Evolutionary conservation across 495 filamentous ascomycete species (phyloP), one percentile per base, ranked within the genome.

Genomic region (Clohesyomyces aquaticus): DNA sequence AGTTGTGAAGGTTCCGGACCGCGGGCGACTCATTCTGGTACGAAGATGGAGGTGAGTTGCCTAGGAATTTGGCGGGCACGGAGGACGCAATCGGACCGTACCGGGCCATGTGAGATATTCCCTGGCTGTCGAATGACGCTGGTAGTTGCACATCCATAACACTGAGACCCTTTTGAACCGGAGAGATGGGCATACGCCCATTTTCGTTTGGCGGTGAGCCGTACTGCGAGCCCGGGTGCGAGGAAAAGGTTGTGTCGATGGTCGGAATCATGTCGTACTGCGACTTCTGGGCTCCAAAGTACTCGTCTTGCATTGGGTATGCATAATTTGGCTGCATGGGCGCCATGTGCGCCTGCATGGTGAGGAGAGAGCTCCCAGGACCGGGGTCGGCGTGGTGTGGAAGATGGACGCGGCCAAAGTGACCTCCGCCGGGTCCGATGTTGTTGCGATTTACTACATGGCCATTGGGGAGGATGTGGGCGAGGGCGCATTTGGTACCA

Each of bases 61-160:
- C 94, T 59, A 96, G 76, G 70, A 98, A 97, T 65, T 92, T 91
- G 14, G 91, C 89, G 0, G 94, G 94, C 32, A 98, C 87, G 0
- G 94, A 98, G 8, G 93, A 88, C 12, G 93, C 93, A 67, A 95
- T 91, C 0, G 94, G 91, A 0, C 91, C 95, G 71, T 91, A 90
- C 52, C 92, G 84, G 23, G 94, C 93, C 55, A 89, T 89, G 71
- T 91, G 88, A 4, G 93, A 96, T 19, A 96, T 90, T 45, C 94
- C 94, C 67, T 98, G 92, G 71, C 91, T 96, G 73, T 98, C 95
- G 72, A 98, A 97, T 0, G 94, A 98, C 11, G 91, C 91, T 9
- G 94, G 94, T 23, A 98, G 85, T 1, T 91, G 91, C 6, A 92
- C 95, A 79, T 98, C 94, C 19, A 97, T 83, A n/a, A 91, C 90